Base-by-base conservation (phyloP, 805 yeast genomes). In the Hyphopichia homilentoma region DNA sequence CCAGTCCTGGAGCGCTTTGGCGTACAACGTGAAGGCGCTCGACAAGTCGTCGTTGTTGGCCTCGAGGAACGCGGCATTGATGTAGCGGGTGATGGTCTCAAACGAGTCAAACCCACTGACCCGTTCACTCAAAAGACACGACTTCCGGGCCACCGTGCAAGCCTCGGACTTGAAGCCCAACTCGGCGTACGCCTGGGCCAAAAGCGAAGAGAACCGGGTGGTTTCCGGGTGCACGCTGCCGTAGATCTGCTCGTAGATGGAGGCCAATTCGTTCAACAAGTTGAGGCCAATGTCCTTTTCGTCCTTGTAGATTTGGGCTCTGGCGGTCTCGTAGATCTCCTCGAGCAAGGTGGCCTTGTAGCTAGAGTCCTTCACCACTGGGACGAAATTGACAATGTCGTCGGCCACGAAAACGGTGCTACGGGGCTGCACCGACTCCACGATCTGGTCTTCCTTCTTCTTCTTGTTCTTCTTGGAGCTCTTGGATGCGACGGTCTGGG, bases 151-250 rank as follows among this genome's bases (percentile, higher is more conserved):
- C 43, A 75, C 64, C 8, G 69, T 72, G 32, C 78, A 68, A 8
- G 96, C 88, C 43, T 77, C 79, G 16, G 65, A 61, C 14, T 61
- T 53, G 45, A 73, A 60, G 11, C 78, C 77, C 27, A 77, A 53
- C 37, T 81, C 87, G 36, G 76, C 70, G 60, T 77, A 84, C 13
- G 79, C 57, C 40, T 79, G 78, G 9, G 94, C 82, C 29, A 87
- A 65, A 7, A 75, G 65, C 25, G 79, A 62, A 50, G 81, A 82
- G 21, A 79, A 79, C 32, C 74, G 74, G 9, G 90, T 87, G 18
- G 89, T 84, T 45, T 81, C 87, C 6, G 82, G 73, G 49, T 89
- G 93, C 19, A 90, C 72, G 17, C 70, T 54, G 19, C 97, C 96
- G 47, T 84, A 84, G 19, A 86, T 77, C 52, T 87, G 95, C 54